Percentiles rank a stretch among this genome's conserved stretches.
Evolutionary conservation across 139 green algal genomes (phyloP).

Genomic region (Penium margaritaceum): DNA sequence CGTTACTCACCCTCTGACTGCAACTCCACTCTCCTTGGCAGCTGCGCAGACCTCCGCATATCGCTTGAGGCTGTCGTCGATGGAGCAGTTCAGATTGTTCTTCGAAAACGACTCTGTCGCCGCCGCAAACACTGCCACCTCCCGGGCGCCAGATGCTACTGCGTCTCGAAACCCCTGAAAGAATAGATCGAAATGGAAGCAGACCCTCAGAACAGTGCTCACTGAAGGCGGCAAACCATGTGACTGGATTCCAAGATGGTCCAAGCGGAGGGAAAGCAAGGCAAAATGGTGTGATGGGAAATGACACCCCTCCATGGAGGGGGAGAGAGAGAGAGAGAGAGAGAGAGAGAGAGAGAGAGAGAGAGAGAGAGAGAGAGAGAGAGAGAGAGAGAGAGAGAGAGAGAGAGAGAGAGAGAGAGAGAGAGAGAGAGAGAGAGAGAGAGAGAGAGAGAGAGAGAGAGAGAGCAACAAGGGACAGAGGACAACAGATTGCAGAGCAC

Average conservation of each 20-base stretch:
- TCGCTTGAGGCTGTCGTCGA: conserved; percentile 62
- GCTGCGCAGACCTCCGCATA: conserved; percentile 42
- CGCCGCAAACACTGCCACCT: conserved; percentile 72
- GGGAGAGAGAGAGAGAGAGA: not conserved
- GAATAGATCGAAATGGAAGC: conserved; percentile 1
- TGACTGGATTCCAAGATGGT: too few species aligned
- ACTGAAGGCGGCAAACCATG: conserved; percentile 55
- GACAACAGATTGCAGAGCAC: too few species aligned
- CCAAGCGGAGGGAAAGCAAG: too few species aligned
- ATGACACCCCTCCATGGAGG: too few species aligned
- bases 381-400: not conserved
- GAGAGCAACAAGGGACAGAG: too few species aligned
- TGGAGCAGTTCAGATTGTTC: conserved; percentile 79
- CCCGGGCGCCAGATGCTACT: conserved; percentile 61
- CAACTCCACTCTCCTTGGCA: conserved; percentile 53
- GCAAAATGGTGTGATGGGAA: too few species aligned
- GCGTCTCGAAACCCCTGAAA: conserved; percentile 74
- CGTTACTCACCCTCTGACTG: conserved; percentile 55
- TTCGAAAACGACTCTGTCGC: conserved; percentile 62
- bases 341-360: not conserved
- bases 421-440: too few species aligned
- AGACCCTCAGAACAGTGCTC: not conserved
- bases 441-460: too few species aligned
- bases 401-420: too few species aligned
- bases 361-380: not conserved